These are phyloP conservation scores for Saccharomycopsis sp. DNA, from an alignment of 805 yeast species.

Conservation along the genomic window DNA sequence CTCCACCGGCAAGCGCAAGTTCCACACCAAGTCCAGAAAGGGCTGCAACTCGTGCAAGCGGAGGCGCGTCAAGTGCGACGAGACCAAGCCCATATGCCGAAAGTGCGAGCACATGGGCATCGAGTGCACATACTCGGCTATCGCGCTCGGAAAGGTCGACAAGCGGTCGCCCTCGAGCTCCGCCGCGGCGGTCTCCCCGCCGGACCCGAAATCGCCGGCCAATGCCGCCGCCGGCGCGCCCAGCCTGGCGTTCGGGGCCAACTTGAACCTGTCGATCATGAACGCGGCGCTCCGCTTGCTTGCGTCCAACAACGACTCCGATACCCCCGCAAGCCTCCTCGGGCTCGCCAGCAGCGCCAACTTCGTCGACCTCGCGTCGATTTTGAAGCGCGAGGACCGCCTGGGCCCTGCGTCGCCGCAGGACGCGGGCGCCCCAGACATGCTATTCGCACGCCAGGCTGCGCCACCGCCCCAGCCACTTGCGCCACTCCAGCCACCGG, in stretches of 20 bases:
- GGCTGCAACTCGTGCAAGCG: conserved; percentile 89
- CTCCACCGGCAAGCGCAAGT: conserved; percentile 71
- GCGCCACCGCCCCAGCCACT: not conserved
- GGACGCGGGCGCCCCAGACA: not conserved
- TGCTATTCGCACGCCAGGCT: not conserved
- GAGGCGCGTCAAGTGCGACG: conserved; percentile 91
- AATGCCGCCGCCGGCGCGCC: conserved; percentile 12
- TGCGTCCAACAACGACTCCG: not conserved
- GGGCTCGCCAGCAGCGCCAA: not conserved
- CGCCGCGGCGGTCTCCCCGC: not conserved
- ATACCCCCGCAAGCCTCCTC: not conserved
- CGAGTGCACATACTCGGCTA: conserved; percentile 54
- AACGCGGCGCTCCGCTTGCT: not conserved
- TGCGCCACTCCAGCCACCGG: not conserved
- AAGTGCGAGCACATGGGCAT: conserved; percentile 78
- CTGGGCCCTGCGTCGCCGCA: not conserved
- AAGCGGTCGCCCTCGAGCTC: not conserved
- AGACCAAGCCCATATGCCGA: conserved; percentile 66
- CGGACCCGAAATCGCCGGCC: conserved; percentile 1
- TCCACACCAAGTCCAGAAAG: conserved; percentile 79
- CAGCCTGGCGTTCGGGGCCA: not conserved
- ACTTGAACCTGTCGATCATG: not conserved
- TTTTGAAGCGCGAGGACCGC: not conserved
- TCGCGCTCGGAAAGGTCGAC: conserved; percentile 9
- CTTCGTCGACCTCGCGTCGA: not conserved